Evolutionary conservation across 2,329 filamentous ascomycete genomes (phyloP).

Genomic region (Diaporthe destruens): DNA sequence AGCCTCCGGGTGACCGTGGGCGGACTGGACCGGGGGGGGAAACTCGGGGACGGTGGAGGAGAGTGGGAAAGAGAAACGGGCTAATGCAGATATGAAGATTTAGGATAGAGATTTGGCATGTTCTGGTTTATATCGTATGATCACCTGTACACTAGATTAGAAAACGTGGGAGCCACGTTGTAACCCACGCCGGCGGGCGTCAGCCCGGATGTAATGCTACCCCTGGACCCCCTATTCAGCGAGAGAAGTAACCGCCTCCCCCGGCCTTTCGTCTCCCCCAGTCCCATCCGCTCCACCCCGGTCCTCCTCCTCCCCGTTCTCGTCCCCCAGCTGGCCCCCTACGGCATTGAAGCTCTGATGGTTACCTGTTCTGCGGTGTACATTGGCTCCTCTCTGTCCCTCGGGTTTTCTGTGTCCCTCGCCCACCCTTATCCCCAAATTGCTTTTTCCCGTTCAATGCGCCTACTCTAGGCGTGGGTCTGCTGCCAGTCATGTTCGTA

Average conservation of each 20-base stretch:
- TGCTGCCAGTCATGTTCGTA: constrained; percentile 29
- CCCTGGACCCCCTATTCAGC: constrained; percentile 30
- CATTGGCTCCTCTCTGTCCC: not conserved
- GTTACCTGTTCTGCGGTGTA: not conserved
- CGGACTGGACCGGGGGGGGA: constrained; percentile 13
- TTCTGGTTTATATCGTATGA: constrained; percentile 35
- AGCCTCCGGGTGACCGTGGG: constrained; percentile 14
- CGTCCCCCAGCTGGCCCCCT: not conserved
- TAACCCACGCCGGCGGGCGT: constrained; percentile 32
- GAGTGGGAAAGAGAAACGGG: constrained; percentile 26
- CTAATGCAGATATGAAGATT: constrained; percentile 35
- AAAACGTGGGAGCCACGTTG: constrained; percentile 39
- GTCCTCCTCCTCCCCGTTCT: not conserved
- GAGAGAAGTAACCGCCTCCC: constrained; percentile 13
- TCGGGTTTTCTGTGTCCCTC: not conserved
- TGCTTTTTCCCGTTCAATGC: constrained; percentile 5
- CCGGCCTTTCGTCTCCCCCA: not conserved
- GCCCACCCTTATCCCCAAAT: not conserved
- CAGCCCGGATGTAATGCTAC: constrained; percentile 31
- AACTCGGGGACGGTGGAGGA: constrained; percentile 14
- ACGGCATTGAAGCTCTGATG: not conserved
- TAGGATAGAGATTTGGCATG: constrained; percentile 24
- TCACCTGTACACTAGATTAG: constrained; percentile 22
- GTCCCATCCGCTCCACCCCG: not conserved
- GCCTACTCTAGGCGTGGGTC: constrained; percentile 2